These are phyloP conservation scores for Aspergillus haitiensis DNA, from an alignment of 495 filamentous ascomycete genomes.

Conservation along the genomic window DNA sequence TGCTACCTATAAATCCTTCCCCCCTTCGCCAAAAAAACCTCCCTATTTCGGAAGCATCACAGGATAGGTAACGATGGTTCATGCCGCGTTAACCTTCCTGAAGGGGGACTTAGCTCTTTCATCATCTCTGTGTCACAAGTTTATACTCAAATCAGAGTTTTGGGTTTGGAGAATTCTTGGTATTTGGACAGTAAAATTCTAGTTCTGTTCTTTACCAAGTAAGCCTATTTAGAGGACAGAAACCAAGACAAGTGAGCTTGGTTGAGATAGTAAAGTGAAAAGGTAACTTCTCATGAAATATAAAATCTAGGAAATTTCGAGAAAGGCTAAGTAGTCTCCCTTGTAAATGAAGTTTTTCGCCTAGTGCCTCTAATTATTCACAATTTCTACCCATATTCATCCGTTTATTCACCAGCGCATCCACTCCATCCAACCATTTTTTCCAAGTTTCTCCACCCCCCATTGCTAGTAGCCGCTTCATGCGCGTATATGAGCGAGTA, in stretches of 20 bases:
- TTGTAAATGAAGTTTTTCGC: not conserved
- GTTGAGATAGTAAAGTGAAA: not conserved
- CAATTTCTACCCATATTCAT: conserved; percentile 19
- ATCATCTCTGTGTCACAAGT: too few species aligned
- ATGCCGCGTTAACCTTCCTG: too few species aligned
- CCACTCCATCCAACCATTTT: conserved; percentile 27
- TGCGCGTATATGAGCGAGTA: conserved; percentile 25
- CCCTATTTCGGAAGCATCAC: too few species aligned
- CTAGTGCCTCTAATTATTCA: too few species aligned
- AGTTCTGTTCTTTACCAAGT: too few species aligned
- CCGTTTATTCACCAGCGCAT: conserved; percentile 31
- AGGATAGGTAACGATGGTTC: too few species aligned
- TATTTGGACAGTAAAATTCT: too few species aligned
- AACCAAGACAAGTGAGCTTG: too few species aligned
- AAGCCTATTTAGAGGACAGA: too few species aligned
- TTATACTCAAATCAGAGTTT: too few species aligned
- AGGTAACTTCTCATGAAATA: not conserved
- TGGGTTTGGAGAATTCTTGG: too few species aligned
- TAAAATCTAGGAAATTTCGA: not conserved
- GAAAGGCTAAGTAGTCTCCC: not conserved
- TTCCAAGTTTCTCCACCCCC: conserved; percentile 26
- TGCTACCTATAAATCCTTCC: not conserved
- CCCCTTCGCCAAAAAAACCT: not conserved
- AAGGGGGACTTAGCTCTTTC: too few species aligned
- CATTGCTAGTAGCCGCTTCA: conserved; percentile 27